A percentile compares a stretch with the other conserved stretches of the same genome.
Conservation (phyloP, 257 asterid species). For the Lycium ferocissimum region DNA sequence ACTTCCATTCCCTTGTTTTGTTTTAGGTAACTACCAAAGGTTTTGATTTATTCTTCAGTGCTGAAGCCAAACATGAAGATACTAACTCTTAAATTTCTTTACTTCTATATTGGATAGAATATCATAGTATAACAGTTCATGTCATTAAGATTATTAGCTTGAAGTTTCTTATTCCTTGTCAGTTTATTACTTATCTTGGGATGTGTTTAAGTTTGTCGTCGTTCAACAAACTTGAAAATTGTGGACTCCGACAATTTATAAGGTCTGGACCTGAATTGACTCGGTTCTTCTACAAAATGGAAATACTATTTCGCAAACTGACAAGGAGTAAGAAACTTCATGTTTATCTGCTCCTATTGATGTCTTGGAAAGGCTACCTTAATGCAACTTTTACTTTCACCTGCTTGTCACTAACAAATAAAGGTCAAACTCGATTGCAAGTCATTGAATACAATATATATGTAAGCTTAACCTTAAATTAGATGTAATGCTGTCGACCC, state of each 20-base stretch:
- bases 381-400: not conserved
- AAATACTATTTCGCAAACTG: not conserved
- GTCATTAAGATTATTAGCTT: not conserved
- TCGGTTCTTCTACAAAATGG: not conserved
- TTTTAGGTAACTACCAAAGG: not conserved
- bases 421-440: conserved; percentile 3
- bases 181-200: not conserved
- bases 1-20: not conserved
- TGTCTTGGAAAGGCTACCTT: conserved; percentile 13
- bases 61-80: not conserved
- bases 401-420: conserved; percentile 23
- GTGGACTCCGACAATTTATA: not conserved
- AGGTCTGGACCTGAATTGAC: not conserved
- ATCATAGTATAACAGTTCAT: not conserved
- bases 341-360: not conserved
- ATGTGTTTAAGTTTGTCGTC: not conserved
- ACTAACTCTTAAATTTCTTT: not conserved
- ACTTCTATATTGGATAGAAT: not conserved
- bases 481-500: not conserved
- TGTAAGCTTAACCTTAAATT: conserved; percentile 14
- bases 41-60: too few relatives aligned
- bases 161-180: not conserved
- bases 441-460: not conserved
- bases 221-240: not conserved
- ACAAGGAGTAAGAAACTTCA: too few relatives aligned